Evolutionary conservation across 805 yeast genomes (phyloP).

Genomic region (Candida ulmi): DNA sequence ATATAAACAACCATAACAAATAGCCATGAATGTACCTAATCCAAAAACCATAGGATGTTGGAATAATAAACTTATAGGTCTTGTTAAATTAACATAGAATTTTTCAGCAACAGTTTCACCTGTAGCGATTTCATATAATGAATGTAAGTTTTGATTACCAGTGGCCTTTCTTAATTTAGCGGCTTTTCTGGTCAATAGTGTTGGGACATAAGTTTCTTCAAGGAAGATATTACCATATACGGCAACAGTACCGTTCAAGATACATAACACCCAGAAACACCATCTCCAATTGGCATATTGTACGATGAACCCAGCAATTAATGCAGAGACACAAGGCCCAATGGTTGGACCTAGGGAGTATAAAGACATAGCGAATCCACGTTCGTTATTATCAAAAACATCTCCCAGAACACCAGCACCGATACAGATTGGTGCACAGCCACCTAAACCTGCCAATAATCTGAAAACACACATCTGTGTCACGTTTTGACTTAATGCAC

Average conservation of each 20-base stretch:
- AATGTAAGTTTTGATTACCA: constrained; percentile 50
- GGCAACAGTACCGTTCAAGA: constrained; percentile 46
- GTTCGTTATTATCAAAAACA: constrained; percentile 42
- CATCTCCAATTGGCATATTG: constrained; percentile 53
- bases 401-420: constrained; percentile 70
- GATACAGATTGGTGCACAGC: constrained; percentile 61
- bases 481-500: constrained; percentile 49
- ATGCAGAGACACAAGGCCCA: constrained; percentile 59
- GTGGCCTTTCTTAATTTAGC: constrained; percentile 41
- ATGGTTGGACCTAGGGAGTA: constrained; percentile 45
- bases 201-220: constrained; percentile 57
- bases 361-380: constrained; percentile 52
- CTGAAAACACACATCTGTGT: constrained; percentile 54
- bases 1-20: constrained; percentile 62
- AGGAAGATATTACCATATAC: constrained; percentile 37
- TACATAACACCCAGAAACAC: constrained; percentile 55
- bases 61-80: constrained; percentile 49
- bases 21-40: constrained; percentile 58
- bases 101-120: constrained; percentile 35
- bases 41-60: constrained; percentile 63
- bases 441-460: constrained; percentile 61
- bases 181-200: constrained; percentile 43
- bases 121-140: constrained; percentile 55
- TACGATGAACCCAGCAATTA: constrained; percentile 51
- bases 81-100: constrained; percentile 36